These are phyloP conservation scores for Cucumis sativus DNA, from an alignment of 306 rosid species.

Conservation along the genomic window DNA sequence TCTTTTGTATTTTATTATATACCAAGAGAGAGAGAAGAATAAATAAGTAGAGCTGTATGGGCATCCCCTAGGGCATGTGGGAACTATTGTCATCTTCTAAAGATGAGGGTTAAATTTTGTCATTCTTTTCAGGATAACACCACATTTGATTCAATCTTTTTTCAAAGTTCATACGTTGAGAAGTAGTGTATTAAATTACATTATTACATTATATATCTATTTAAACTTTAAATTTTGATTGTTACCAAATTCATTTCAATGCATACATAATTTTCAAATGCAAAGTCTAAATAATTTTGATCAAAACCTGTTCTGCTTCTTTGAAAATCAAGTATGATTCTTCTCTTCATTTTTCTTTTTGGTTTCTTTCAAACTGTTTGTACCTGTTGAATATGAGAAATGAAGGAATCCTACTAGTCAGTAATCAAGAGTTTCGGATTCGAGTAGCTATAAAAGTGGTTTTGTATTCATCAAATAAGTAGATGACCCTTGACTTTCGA, in stretches of 20 bases:
- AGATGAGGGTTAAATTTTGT: too few relatives aligned
- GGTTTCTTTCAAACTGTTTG: background rate
- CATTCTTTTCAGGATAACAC: too few relatives aligned
- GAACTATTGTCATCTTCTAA: background rate
- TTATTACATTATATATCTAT: too few relatives aligned
- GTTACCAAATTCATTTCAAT: too few relatives aligned
- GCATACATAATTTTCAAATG: too few relatives aligned
- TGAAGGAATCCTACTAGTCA: background rate
- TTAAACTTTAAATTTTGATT: too few relatives aligned
- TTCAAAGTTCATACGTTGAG: too few relatives aligned
- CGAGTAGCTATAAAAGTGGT: background rate
- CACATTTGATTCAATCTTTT: too few relatives aligned
- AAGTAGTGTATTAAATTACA: too few relatives aligned
- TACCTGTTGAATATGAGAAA: background rate
- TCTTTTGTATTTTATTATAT: too few relatives aligned
- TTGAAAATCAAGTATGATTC: background rate
- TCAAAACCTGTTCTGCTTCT: background rate
- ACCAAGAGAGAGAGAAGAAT: background rate
- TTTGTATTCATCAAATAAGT: background rate
- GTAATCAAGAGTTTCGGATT: background rate
- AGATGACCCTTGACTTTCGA: background rate
- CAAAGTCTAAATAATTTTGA: too few relatives aligned
- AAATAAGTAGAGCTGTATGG: background rate
- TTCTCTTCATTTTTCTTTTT: background rate
- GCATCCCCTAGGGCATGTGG: background rate